These are phyloP conservation scores for Rutstroemia sydowiana DNA, from an alignment of 2,329 filamentous ascomycete species.

Conservation along the genomic window DNA sequence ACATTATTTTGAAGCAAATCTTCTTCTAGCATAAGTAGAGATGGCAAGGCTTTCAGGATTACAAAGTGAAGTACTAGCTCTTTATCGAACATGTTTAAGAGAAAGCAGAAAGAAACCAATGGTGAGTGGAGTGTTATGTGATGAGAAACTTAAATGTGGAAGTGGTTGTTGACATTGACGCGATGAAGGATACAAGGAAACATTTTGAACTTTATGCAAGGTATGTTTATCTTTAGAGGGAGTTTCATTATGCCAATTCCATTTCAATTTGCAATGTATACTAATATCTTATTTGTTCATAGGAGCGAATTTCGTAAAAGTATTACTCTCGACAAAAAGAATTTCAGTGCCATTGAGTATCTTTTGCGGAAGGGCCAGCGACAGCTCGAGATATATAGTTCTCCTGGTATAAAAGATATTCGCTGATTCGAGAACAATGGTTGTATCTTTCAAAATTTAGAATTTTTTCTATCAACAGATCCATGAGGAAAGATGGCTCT, in stretches of 20 bases:
- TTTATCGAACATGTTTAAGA: slow-evolving; percentile 82
- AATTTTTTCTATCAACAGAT: too few relatives aligned
- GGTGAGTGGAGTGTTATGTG: slow-evolving; percentile 40
- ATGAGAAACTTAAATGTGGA: too few relatives aligned
- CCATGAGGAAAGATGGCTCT: too few relatives aligned
- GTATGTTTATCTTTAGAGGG: slow-evolving; percentile 33
- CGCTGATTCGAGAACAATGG: slow-evolving; percentile 14
- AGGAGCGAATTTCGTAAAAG: slow-evolving; percentile 72
- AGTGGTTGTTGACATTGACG: slow-evolving; percentile 11
- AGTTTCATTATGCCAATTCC: neutral
- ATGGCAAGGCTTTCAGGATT: slow-evolving; percentile 64
- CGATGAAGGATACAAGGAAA: slow-evolving; percentile 43
- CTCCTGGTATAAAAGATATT: slow-evolving; percentile 58
- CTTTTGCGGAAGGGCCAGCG: slow-evolving; percentile 57
- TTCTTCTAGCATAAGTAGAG: neutral
- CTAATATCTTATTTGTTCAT: neutral
- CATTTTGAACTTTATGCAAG: slow-evolving; percentile 60
- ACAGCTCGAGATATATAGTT: slow-evolving; percentile 60
- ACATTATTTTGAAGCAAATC: neutral
- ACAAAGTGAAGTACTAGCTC: slow-evolving; percentile 78
- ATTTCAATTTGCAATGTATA: neutral
- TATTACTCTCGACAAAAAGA: slow-evolving; percentile 53
- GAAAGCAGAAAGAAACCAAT: slow-evolving; percentile 73
- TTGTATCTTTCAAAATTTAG: too few relatives aligned
- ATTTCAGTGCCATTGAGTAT: slow-evolving; percentile 64